Percentiles rank a stretch among this genome's conserved stretches.
These are phyloP conservation scores for Ciborinia camelliae DNA, from an alignment of 2,329 filamentous ascomycete genomes.

Conservation along the genomic window DNA sequence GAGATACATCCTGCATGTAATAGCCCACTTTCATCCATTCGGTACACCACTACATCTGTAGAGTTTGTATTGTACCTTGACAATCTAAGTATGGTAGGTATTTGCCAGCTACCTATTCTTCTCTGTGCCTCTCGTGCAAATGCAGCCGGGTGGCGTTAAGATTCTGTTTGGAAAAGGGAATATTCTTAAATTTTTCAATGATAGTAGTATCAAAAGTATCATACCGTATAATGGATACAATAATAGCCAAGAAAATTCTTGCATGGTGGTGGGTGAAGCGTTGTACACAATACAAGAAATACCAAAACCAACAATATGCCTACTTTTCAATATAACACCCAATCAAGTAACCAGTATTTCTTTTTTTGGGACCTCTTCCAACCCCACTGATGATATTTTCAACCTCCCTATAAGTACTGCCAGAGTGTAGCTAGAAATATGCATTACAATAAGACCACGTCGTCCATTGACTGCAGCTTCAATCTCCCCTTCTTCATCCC, in stretches of 20 bases:
- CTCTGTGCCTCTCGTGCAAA: slow-evolving; percentile 12
- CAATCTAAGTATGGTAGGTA: not conserved
- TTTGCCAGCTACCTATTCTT: slow-evolving; percentile 4
- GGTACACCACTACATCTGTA: not conserved
- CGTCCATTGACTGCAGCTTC: slow-evolving; percentile 6
- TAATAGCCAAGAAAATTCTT: not conserved
- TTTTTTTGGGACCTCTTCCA: not conserved
- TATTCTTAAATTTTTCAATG: not conserved
- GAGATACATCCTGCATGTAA: slow-evolving; percentile 5
- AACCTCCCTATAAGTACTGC: slow-evolving; percentile 3
- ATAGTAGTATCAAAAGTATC: not conserved
- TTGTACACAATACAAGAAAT: slow-evolving; percentile 4
- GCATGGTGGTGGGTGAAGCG: slow-evolving; percentile 3
- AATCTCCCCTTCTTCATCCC: not conserved
- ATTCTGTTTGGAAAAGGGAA: not conserved
- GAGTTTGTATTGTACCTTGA: slow-evolving; percentile 1
- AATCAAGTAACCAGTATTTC: slow-evolving; percentile 1
- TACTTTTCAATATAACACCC: not conserved
- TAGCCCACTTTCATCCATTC: not conserved
- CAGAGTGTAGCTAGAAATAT: not conserved
- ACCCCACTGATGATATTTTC: slow-evolving; percentile 9
- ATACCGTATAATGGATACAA: not conserved
- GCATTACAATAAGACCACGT: not conserved
- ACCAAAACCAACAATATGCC: slow-evolving; percentile 5
- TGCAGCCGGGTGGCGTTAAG: slow-evolving; percentile 8